These are phyloP conservation scores for Lupinus albus DNA, from an alignment of 306 rosid genomes.

Conservation along the genomic window DNA sequence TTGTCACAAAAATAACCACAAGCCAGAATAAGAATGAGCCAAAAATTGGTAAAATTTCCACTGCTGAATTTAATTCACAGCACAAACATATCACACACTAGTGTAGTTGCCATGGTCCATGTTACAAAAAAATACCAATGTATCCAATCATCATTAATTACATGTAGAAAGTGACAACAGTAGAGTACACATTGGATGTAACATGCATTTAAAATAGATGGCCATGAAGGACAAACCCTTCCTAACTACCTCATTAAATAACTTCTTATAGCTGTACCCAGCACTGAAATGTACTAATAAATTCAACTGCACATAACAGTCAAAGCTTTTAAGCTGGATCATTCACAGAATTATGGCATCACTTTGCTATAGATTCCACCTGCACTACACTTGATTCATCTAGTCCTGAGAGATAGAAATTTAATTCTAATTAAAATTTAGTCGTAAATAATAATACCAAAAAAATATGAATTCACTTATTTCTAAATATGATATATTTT, in stretches of 20 bases:
- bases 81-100: neutral
- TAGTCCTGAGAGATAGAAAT: no score
- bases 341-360: conserved; percentile 4
- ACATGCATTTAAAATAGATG: conserved; percentile 37
- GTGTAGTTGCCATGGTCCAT: conserved; percentile 19
- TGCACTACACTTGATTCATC: neutral
- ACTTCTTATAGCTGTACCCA: conserved; percentile 42
- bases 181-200: conserved; percentile 26
- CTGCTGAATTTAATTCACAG: conserved; percentile 15
- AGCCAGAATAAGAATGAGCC: conserved; percentile 30
- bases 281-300: conserved; percentile 2
- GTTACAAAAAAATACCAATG: conserved; percentile 14
- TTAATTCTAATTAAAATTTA: no score
- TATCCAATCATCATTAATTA: conserved; percentile 36
- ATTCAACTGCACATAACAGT: conserved; percentile 20
- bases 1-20: conserved; percentile 31
- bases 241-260: conserved; percentile 49
- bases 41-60: conserved; percentile 35
- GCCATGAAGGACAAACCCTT: conserved; percentile 37
- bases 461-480: no score
- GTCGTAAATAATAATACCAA: no score
- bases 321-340: conserved; percentile 32
- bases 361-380: conserved; percentile 9
- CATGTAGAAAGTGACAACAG: conserved; percentile 1
- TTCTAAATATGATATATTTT: no score